A percentile compares a stretch with the other conserved stretches of the same genome.
phyloP scores from a whole-genome alignment of 2,329 filamentous ascomycete species.

The Epicoccum nigrum region DNA sequence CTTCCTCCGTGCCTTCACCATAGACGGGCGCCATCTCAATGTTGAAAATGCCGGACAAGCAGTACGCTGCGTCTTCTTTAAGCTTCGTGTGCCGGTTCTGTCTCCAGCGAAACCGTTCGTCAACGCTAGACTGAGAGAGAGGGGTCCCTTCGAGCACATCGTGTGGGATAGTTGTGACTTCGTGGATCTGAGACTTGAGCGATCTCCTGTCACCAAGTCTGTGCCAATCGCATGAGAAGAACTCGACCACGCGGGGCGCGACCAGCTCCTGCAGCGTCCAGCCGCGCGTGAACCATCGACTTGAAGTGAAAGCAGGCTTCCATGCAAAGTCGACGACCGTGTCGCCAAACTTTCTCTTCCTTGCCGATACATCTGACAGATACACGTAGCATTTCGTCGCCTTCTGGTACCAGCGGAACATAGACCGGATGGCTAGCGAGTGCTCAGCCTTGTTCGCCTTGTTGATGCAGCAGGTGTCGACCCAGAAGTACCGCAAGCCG shows the following conservation, averaged over 20 bases:
- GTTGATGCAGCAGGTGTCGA: too few species aligned
- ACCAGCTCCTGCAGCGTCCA: conserved; percentile 12
- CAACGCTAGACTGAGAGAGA: too few species aligned
- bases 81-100: too few species aligned
- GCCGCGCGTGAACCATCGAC: neutral
- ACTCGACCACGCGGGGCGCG: conserved; percentile 1
- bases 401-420: neutral
- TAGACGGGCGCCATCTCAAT: too few species aligned
- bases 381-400: neutral
- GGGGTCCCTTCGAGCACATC: conserved; percentile 6
- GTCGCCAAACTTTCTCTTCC: too few species aligned
- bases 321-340: neutral
- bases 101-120: too few species aligned
- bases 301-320: too few species aligned
- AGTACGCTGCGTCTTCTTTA: too few species aligned
- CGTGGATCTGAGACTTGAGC: neutral
- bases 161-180: conserved; percentile 15
- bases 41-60: too few species aligned
- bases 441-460: too few species aligned
- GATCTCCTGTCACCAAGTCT: conserved; percentile 16
- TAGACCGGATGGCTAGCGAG: neutral
- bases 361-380: neutral
- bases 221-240: conserved; percentile 19
- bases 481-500: too few species aligned
- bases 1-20: too few species aligned